Conservation (phyloP, 2,329 filamentous ascomycete species). For the Penicillium sp. region DNA sequence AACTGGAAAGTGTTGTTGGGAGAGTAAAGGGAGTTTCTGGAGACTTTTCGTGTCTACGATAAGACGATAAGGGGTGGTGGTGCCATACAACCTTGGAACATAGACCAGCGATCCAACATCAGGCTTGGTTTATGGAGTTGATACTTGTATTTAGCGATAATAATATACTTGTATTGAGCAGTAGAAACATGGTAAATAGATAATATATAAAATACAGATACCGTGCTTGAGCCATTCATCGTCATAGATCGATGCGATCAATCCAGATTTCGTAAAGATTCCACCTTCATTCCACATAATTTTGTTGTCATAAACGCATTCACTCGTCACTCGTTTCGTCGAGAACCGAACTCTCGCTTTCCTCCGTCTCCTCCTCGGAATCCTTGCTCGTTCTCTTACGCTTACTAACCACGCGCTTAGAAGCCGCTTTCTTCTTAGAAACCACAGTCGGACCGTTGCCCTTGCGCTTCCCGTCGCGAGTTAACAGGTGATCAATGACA, state of each 20-base stretch:
- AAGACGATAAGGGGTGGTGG: slow-evolving; percentile 5
- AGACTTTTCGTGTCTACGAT: slow-evolving; percentile 16
- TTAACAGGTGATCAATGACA: slow-evolving; percentile 62
- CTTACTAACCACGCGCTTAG: neutral
- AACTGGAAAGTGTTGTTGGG: slow-evolving; percentile 3
- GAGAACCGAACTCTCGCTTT: neutral
- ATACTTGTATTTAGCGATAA: neutral
- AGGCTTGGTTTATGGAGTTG: neutral
- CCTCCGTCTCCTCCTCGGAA: neutral
- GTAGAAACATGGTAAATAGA: neutral
- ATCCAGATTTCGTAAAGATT: neutral
- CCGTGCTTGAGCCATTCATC: neutral
- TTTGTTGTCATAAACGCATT: neutral
- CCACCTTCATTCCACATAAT: neutral
- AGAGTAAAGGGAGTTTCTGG: slow-evolving; percentile 40
- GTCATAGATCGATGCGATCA: neutral
- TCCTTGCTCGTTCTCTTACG: neutral
- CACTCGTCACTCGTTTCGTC: neutral
- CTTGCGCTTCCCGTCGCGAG: slow-evolving; percentile 53
- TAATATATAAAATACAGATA: neutral
- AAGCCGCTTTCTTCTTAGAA: slow-evolving; percentile 4
- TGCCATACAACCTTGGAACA: neutral
- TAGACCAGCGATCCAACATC: neutral
- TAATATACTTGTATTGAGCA: neutral
- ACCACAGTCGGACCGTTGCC: slow-evolving; percentile 4